Percentiles rank a stretch among this genome's conserved stretches.
Evolutionary conservation across 805 yeast species (phyloP).

Genomic region (Phaffomyces antillensis): DNA sequence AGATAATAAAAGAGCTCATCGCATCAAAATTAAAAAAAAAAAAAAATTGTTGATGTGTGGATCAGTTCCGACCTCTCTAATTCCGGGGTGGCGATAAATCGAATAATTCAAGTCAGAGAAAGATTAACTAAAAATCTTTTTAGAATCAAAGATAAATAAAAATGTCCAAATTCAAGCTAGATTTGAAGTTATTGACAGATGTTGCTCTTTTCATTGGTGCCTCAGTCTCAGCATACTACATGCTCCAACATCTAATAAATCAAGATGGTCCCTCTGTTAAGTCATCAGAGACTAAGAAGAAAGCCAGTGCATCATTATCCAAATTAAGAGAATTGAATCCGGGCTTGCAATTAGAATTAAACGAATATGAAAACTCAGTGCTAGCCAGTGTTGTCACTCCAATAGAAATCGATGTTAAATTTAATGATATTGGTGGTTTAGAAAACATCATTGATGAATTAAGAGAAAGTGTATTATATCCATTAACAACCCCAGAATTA

Average conservation of each 20-base stretch:
- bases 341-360: slow-evolving; percentile 42
- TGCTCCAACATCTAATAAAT: slow-evolving; percentile 38
- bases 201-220: slow-evolving; percentile 51
- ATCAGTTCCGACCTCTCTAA: no score
- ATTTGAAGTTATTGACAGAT: slow-evolving; percentile 36
- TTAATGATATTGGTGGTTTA: slow-evolving; percentile 85
- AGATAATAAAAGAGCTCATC: slow-evolving; percentile 4
- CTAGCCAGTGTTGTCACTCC: slow-evolving; percentile 78
- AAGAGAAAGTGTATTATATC: slow-evolving; percentile 82
- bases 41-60: not conserved
- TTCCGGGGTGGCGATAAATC: no score
- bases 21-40: slow-evolving; percentile 4
- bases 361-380: slow-evolving; percentile 71
- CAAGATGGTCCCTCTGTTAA: slow-evolving; percentile 40
- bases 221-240: slow-evolving; percentile 61
- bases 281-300: slow-evolving; percentile 54
- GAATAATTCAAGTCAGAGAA: no score
- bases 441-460: slow-evolving; percentile 77
- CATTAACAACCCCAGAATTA: slow-evolving; percentile 70
- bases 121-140: not conserved
- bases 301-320: slow-evolving; percentile 49
- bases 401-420: slow-evolving; percentile 68
- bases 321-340: slow-evolving; percentile 58
- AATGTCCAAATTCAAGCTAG: slow-evolving; percentile 25
- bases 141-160: not conserved